Conservation (phyloP, 1,284 basidiomycete species). For the Marasmius sp. region DNA sequence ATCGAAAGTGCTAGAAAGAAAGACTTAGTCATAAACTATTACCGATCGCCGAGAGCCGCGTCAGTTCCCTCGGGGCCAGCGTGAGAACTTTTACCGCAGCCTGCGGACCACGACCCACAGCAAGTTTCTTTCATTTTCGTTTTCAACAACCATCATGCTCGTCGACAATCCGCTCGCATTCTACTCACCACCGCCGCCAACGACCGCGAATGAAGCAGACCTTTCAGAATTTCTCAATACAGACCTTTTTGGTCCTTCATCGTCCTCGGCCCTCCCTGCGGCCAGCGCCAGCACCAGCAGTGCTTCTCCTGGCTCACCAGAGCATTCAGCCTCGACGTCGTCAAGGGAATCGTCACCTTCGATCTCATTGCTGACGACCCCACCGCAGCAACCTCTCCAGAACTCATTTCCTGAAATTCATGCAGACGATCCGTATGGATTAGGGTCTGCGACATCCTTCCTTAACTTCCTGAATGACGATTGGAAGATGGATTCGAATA, state of each 20-base stretch:
- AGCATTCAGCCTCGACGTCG: slow-evolving; percentile 2
- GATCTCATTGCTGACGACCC: slow-evolving; percentile 10
- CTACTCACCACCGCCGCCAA: neutral
- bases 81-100: slow-evolving; percentile 1
- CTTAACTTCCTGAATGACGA: slow-evolving; percentile 15
- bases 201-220: slow-evolving; percentile 1
- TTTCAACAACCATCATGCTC: slow-evolving; percentile 5
- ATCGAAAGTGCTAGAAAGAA: neutral
- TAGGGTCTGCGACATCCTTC: slow-evolving; percentile 6
- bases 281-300: neutral
- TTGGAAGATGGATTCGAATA: slow-evolving; percentile 10
- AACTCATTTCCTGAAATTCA: slow-evolving; percentile 10
- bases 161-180: slow-evolving; percentile 10
- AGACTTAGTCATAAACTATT: neutral
- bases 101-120: neutral
- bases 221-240: slow-evolving; percentile 13
- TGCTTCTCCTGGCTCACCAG: slow-evolving; percentile 2
- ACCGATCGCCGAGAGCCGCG: slow-evolving; percentile 3
- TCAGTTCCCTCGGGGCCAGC: slow-evolving; percentile 1
- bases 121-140: neutral
- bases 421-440: slow-evolving; percentile 9
- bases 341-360: slow-evolving; percentile 13
- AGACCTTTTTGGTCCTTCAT: slow-evolving; percentile 12
- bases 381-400: slow-evolving; percentile 10
- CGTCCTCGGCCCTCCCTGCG: neutral